These are phyloP conservation scores for Coniochaeta pulveracea DNA, from an alignment of 2,329 filamentous ascomycete genomes.

Conservation along the genomic window DNA sequence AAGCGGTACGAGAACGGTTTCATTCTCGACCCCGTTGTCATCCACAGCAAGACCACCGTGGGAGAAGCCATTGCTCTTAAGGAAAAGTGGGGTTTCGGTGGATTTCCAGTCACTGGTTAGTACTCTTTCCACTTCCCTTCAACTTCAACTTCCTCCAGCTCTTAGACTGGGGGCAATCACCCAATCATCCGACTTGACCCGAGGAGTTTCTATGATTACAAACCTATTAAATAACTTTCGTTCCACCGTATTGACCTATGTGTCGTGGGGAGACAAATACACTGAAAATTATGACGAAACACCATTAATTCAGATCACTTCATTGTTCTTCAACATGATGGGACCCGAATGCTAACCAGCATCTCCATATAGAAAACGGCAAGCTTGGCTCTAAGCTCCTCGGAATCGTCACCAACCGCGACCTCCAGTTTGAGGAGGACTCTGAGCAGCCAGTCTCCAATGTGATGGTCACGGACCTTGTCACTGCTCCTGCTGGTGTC, in stretches of 20 bases:
- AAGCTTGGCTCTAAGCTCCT: slow-evolving; percentile 91
- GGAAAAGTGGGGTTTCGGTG: slow-evolving; percentile 97
- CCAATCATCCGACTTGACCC: background rate
- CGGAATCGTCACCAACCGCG: slow-evolving; percentile 94
- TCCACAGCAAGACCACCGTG: slow-evolving; percentile 77
- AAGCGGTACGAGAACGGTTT: slow-evolving; percentile 99
- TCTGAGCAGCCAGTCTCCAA: slow-evolving; percentile 61
- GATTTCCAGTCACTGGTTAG: slow-evolving; percentile 97
- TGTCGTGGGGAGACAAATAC: slow-evolving; percentile 68
- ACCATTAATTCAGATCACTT: slow-evolving; percentile 14
- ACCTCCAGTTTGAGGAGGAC: slow-evolving; percentile 91
- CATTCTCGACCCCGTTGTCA: slow-evolving; percentile 90
- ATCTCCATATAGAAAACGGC: slow-evolving; percentile 62
- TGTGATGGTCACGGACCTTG: slow-evolving; percentile 92
- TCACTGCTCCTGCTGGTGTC: slow-evolving; percentile 77
- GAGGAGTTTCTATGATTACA: slow-evolving; percentile 57
- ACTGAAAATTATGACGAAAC: slow-evolving; percentile 33
- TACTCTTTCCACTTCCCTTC: slow-evolving; percentile 15
- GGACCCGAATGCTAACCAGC: slow-evolving; percentile 22
- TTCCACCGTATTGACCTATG: slow-evolving; percentile 95
- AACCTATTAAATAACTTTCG: slow-evolving; percentile 94
- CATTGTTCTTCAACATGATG: background rate
- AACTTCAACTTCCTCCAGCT: slow-evolving; percentile 5
- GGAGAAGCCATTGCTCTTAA: slow-evolving; percentile 86
- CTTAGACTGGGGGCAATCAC: no score